phyloP scores from a whole-genome alignment of 2,329 filamentous ascomycete genomes.

The Aspergillus aculeatus region DNA sequence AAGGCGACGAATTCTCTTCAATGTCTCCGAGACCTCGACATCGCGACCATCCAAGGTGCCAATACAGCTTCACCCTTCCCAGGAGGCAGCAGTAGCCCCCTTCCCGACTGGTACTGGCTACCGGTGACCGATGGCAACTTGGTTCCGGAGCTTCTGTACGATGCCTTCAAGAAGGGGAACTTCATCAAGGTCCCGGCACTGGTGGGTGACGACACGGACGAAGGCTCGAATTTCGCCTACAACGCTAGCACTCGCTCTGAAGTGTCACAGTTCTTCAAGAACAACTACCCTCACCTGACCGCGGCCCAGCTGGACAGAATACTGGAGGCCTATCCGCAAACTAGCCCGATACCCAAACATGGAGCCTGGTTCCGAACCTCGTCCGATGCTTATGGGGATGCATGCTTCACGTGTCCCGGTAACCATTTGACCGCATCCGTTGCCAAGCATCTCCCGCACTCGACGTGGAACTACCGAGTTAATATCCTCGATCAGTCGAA shows the following conservation, averaged over 20 bases:
- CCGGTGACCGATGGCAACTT: constrained; percentile 57
- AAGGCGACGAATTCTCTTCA: constrained; percentile 37
- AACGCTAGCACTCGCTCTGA: constrained; percentile 48
- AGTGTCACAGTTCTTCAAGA: constrained; percentile 54
- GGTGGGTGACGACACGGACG: constrained; percentile 48
- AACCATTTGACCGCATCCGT: constrained; percentile 41
- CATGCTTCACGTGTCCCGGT: constrained; percentile 50
- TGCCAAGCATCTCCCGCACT: constrained; percentile 25
- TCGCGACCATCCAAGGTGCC: constrained; percentile 40
- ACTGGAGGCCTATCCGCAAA: constrained; percentile 53
- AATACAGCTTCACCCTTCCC: constrained; percentile 47
- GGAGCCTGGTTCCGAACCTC: constrained; percentile 41
- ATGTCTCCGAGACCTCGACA: constrained; percentile 47
- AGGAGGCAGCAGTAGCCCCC: constrained; percentile 28
- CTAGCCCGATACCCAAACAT: constrained; percentile 30
- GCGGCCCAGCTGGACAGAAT: constrained; percentile 49
- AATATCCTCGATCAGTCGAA: constrained; percentile 44
- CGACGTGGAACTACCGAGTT: constrained; percentile 51
- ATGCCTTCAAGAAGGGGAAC: constrained; percentile 48
- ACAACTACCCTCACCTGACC: constrained; percentile 57
- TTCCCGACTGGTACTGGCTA: constrained; percentile 54
- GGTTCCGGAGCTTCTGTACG: constrained; percentile 53
- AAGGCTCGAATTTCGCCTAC: constrained; percentile 47
- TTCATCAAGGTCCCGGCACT: constrained; percentile 58
- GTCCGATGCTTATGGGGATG: constrained; percentile 43